phyloP scores from a whole-genome alignment of 2,329 filamentous ascomycete genomes.

The Fusarium annulatum region DNA sequence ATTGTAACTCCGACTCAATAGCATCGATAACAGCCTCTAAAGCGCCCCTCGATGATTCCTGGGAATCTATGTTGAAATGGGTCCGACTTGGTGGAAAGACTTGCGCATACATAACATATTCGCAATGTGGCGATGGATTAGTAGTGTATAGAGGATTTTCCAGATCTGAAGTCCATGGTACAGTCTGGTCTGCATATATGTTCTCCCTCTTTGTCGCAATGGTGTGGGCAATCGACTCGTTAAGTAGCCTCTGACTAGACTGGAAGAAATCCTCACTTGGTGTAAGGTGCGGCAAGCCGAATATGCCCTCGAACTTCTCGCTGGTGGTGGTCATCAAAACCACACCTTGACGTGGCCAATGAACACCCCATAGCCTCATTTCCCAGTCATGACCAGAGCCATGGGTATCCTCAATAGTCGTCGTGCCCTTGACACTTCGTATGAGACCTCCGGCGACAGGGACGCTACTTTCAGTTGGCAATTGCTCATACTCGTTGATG shows the following conservation, averaged over 20 bases:
- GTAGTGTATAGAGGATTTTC: conserved; percentile 69
- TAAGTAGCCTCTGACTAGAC: conserved; percentile 73
- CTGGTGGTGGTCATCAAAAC: conserved; percentile 89
- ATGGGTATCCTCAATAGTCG: conserved; percentile 78
- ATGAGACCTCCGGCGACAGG: conserved; percentile 63
- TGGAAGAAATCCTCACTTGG: conserved; percentile 67
- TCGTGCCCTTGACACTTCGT: conserved; percentile 75
- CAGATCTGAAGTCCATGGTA: conserved; percentile 81
- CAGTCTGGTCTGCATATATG: conserved; percentile 65
- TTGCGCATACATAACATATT: conserved; percentile 89
- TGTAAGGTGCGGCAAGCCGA: conserved; percentile 85
- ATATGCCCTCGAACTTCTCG: conserved; percentile 93
- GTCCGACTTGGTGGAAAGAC: conserved; percentile 67
- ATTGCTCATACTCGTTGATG: conserved; percentile 57
- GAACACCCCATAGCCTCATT: conserved; percentile 82
- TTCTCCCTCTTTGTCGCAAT: conserved; percentile 73
- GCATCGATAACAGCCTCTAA: conserved; percentile 56
- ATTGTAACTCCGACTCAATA: conserved; percentile 72
- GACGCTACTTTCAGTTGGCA: conserved; percentile 47
- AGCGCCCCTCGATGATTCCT: conserved; percentile 47
- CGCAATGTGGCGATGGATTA: conserved; percentile 79
- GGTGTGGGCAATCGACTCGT: conserved; percentile 75
- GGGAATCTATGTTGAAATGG: conserved; percentile 48
- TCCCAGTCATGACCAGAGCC: conserved; percentile 78
- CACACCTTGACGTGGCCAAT: conserved; percentile 84